Evolutionary conservation across 805 yeast genomes (phyloP), one percentile per base, ranked within the genome.

Genomic region (Lipomyces yamadae): DNA sequence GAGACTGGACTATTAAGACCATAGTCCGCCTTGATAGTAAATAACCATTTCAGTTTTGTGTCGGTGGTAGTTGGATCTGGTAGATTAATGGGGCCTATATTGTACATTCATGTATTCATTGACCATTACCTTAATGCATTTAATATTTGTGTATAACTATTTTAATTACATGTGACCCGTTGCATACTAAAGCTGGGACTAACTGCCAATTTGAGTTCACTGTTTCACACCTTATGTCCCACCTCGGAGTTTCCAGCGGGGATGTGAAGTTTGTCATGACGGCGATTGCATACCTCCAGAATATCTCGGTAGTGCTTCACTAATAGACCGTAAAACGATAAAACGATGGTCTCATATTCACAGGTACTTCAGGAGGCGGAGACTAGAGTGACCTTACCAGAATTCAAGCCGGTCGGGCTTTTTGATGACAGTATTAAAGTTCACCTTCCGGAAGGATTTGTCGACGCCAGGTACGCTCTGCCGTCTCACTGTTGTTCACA

Each of bases 341-440:
- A 3, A 37, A 13, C 4, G 18, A 60, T 60, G 63, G 63, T 60
- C 24, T 53, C 63, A 5, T 60, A 24, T 60, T 18, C 61, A 3
- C 63, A 55, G n/a, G 63, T 60, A 10, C 54, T 60, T 13, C 35
- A 54, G 29, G 63, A 60, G 32, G 63, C 63, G 3, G 63, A 60
- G 55, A 34, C 52, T 4, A 34, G 58, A n/a, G 63, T 42, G 50
- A 18, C n/a, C 11, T 54, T 60, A 24, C 42, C 66, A 70, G 30
- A 70, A 35, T 35, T 60, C 15, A 29, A 5, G 5, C 34, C 59
- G 13, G 59, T 7, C 4, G 78, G 78, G 37, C 77, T 92, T 4
- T 93, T 88, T 75, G 98, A 98, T 0, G 98, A 98, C 0, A 95
- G 97, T 0, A 83, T 92, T 24, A 74, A 81, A 2, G 82, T 86